Evolutionary conservation across 1,284 basidiomycete species (phyloP).

Genomic region (Trichosporon coremiiforme): DNA sequence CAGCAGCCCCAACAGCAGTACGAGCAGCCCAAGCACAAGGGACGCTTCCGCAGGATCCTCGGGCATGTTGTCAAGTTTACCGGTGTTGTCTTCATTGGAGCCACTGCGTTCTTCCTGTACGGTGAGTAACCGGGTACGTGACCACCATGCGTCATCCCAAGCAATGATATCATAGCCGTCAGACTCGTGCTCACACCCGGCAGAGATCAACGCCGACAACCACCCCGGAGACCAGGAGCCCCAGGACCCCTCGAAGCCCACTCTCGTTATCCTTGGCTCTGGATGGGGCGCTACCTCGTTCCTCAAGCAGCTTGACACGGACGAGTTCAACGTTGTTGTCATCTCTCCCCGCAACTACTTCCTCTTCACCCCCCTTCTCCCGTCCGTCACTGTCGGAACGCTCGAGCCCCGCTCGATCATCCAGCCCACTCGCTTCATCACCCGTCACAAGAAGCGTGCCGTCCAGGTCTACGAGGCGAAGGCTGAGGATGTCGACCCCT

Average conservation of each 20-base stretch:
- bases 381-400: constrained; percentile 91
- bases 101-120: constrained; percentile 68
- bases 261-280: constrained; percentile 87
- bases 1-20: not conserved
- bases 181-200: constrained; percentile 8
- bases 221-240: constrained; percentile 80
- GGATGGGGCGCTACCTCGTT: constrained; percentile 96
- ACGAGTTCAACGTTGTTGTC: constrained; percentile 94
- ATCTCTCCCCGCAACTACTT: constrained; percentile 95
- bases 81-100: constrained; percentile 62
- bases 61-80: constrained; percentile 71
- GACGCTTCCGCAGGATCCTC: constrained; percentile 28
- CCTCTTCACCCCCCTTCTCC: constrained; percentile 93
- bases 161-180: not conserved
- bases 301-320: constrained; percentile 82
- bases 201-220: constrained; percentile 70
- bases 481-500: constrained; percentile 82
- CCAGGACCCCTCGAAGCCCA: constrained; percentile 86
- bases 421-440: constrained; percentile 90
- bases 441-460: constrained; percentile 83
- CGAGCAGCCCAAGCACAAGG: constrained; percentile 11
- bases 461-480: constrained; percentile 92
- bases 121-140: constrained; percentile 52
- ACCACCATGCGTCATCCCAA: not conserved
- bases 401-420: constrained; percentile 78